Evolutionary conservation across 179 eudicot species (phyloP).

Genomic region (Amaranthus tricolor): DNA sequence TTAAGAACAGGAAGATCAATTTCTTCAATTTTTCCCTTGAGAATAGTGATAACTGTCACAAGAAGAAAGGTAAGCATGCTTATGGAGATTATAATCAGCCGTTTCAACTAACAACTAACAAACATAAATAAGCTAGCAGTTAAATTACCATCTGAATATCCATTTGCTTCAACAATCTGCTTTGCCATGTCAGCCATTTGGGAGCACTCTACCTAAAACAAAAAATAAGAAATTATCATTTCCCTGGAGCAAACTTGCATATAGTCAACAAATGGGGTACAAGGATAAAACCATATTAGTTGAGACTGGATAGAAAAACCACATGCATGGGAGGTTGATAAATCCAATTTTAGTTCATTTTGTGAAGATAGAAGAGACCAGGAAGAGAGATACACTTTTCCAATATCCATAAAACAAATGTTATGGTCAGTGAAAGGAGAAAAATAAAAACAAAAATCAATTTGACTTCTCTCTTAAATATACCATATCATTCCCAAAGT

Average conservation of each 20-base stretch:
- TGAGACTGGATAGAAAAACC: neutral
- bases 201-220: conserved; percentile 87
- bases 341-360: neutral
- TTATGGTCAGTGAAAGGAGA: neutral
- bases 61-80: conserved; percentile 21
- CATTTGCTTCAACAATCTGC: conserved; percentile 77
- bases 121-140: conserved; percentile 7
- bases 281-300: neutral
- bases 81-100: neutral
- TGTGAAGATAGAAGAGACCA: neutral
- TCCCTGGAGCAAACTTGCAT: neutral
- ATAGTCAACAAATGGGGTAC: neutral
- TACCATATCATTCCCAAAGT: too few relatives aligned
- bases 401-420: neutral
- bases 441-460: neutral
- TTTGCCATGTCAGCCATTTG: conserved; percentile 95
- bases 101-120: neutral
- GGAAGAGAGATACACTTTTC: neutral
- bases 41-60: conserved; percentile 76
- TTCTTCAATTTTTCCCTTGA: conserved; percentile 95
- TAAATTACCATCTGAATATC: conserved; percentile 64
- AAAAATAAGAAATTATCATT: conserved; percentile 5
- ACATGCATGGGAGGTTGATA: neutral
- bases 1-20: conserved; percentile 83
- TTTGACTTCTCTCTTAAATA: too few relatives aligned